A percentile compares a stretch with the other conserved stretches of the same genome.
Evolutionary conservation across 208 protist genomes (phyloP).

Genomic region (Leptomonas pyrrhocoris): DNA sequence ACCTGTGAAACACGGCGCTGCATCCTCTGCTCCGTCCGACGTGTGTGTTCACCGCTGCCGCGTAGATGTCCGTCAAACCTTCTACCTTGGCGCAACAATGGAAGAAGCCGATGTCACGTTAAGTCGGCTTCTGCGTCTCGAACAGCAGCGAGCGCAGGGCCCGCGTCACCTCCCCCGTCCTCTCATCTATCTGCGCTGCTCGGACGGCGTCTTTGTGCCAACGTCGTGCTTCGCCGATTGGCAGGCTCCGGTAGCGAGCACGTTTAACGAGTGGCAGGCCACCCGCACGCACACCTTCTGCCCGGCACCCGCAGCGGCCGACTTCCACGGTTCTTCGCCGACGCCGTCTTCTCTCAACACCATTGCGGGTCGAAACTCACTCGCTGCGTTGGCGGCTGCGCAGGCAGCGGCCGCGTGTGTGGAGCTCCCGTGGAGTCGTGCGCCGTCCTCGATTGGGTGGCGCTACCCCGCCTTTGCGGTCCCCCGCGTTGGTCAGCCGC

Average conservation of each 20-base stretch:
- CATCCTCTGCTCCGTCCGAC: conserved; percentile 1
- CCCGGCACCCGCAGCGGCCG: conserved; percentile 14
- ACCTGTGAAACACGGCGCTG: not conserved
- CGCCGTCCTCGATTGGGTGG: conserved; percentile 30
- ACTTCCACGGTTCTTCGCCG: conserved; percentile 13
- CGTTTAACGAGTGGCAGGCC: conserved; percentile 21
- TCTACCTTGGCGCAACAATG: conserved; percentile 48
- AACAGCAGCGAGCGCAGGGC: conserved; percentile 21
- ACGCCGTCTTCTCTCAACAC: conserved; percentile 13
- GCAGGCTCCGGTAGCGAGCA: not conserved
- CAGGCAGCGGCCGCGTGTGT: conserved; percentile 15
- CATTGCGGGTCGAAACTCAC: conserved; percentile 16
- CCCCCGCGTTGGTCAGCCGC: conserved; percentile 9
- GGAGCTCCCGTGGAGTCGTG: conserved; percentile 35
- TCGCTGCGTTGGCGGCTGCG: conserved; percentile 10
- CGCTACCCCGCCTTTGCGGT: conserved; percentile 22
- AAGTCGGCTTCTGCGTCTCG: conserved; percentile 26
- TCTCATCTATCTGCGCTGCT: conserved; percentile 42
- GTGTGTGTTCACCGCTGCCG: conserved; percentile 46
- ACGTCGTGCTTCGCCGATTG: conserved; percentile 6
- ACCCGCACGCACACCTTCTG: conserved; percentile 25
- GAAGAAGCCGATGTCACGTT: conserved; percentile 42
- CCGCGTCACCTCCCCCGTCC: conserved; percentile 7
- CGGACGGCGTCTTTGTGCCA: conserved; percentile 61
- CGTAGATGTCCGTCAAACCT: conserved; percentile 44